Conservation (phyloP, 306 rosid species). For the Calophaca sinica region DNA sequence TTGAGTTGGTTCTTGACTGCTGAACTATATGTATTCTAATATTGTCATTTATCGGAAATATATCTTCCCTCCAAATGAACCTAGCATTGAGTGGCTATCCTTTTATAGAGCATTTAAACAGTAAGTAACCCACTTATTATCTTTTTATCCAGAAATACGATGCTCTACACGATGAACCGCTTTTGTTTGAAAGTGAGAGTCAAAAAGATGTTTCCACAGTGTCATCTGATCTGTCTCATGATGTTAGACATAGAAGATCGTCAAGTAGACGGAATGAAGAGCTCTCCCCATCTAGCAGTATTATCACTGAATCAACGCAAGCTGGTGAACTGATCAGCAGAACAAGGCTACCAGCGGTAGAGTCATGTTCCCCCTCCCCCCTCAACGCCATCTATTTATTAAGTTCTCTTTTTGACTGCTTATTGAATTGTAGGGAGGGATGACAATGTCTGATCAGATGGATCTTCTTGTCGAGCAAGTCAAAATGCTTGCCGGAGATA, state of each 20-base stretch:
- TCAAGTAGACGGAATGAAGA: slow-evolving; percentile 83
- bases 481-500: slow-evolving; percentile 98
- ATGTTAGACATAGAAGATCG: slow-evolving; percentile 77
- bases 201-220: slow-evolving; percentile 63
- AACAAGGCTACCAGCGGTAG: slow-evolving; percentile 59
- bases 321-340: slow-evolving; percentile 83
- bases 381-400: slow-evolving; percentile 24
- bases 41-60: slow-evolving; percentile 30
- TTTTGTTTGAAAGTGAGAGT: slow-evolving; percentile 65
- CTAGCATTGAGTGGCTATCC: not conserved
- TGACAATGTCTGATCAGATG: slow-evolving; percentile 90
- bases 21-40: slow-evolving; percentile 17
- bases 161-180: slow-evolving; percentile 59
- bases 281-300: slow-evolving; percentile 74
- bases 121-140: slow-evolving; percentile 30
- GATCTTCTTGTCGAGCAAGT: slow-evolving; percentile 99
- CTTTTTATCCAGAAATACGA: slow-evolving; percentile 64
- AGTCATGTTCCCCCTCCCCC: slow-evolving; percentile 41
- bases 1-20: slow-evolving; percentile 31
- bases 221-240: slow-evolving; percentile 65
- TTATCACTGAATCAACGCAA: slow-evolving; percentile 76
- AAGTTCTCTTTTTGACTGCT: slow-evolving; percentile 37
- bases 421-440: slow-evolving; percentile 74
- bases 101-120: slow-evolving; percentile 39
- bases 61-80: slow-evolving; percentile 24